phyloP scores from a whole-genome alignment of 2,329 filamentous ascomycete genomes.

The Pseudovirgaria hyperparasitica region DNA sequence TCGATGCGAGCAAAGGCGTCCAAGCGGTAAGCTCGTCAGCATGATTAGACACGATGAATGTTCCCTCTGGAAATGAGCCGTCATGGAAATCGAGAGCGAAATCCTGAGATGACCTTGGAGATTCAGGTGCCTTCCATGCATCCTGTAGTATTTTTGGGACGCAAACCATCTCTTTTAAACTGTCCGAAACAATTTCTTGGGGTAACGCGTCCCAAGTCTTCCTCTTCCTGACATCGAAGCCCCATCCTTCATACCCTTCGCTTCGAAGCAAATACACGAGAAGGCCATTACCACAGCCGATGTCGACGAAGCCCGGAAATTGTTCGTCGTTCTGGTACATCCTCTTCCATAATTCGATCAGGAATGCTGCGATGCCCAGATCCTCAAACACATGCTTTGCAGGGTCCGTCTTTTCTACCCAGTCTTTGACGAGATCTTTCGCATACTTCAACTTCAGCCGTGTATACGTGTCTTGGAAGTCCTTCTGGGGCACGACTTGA shows the following conservation, averaged over 20 bases:
- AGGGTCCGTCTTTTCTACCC: conserved; percentile 81
- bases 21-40: conserved; percentile 92
- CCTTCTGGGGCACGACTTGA: conserved; percentile 59
- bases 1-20: conserved; percentile 76
- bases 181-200: conserved; percentile 28
- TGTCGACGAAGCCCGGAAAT: conserved; percentile 89
- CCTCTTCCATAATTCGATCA: conserved; percentile 79
- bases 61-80: conserved; percentile 58
- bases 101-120: neutral
- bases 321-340: conserved; percentile 48
- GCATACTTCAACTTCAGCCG: conserved; percentile 71
- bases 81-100: conserved; percentile 24
- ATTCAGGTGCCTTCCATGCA: neutral
- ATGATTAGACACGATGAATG: conserved; percentile 94
- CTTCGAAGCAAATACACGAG: conserved; percentile 68
- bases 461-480: conserved; percentile 72
- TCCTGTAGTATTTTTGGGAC: conserved; percentile 38
- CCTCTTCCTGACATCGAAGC: conserved; percentile 77
- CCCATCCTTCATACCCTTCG: conserved; percentile 78
- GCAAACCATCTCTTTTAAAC: conserved; percentile 47
- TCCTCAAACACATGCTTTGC: conserved; percentile 94
- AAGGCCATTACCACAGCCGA: conserved; percentile 90
- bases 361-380: conserved; percentile 75
- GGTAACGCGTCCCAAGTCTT: conserved; percentile 76
- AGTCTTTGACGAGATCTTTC: conserved; percentile 53